Evolutionary conservation across 371 early-diverging fungal species (phyloP), one percentile per base, ranked within the genome.

Genomic region (Mortierella sp.): DNA sequence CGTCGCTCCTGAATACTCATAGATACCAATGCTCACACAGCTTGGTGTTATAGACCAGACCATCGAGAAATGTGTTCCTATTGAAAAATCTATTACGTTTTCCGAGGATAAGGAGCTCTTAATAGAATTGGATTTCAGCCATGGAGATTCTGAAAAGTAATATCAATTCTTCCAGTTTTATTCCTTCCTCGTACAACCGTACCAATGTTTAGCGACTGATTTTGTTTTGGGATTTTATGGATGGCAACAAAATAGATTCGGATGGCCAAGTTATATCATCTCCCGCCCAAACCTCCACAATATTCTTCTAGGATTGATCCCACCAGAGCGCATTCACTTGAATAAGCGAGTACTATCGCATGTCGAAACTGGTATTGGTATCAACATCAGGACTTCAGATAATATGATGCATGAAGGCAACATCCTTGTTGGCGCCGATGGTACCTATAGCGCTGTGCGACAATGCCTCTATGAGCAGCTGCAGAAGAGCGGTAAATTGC

Each of bases 361-460:
- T n/a, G n/a, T n/a, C n/a, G n/a, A n/a, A n/a, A n/a, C n/a, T n/a
- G n/a, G n/a, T n/a, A n/a, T n/a, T n/a, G n/a, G n/a, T n/a, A n/a
- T n/a, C n/a, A n/a, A 13, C 5, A 59, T 68, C 47, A 45, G 59
- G 0, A 64, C 40, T 15, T 58, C 65, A 1, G 75, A 74, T 34
- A 45, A 40, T 9, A 31, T 51, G 26, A 53, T 49, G 0, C 40
- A 45, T 26, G 15, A 58, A 0, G 62, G 67, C 8, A 61, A 72
- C 22, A 72, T 72, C 32, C 43, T 71, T 29, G 54, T 71, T 7
- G 72, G n/a, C n/a, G n/a, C n/a, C n/a, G n/a, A n/a, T n/a, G n/a
- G n/a, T n/a, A n/a, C n/a, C n/a, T n/a, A n/a, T 32, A 64, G 65
- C 13, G 61, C 61, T 0, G 65, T 75, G 2, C 69, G 75, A 13